A percentile compares a stretch with the other conserved stretches of the same genome.
Conservation (phyloP, 306 rosid genomes). For the Acmispon strigosus region DNA sequence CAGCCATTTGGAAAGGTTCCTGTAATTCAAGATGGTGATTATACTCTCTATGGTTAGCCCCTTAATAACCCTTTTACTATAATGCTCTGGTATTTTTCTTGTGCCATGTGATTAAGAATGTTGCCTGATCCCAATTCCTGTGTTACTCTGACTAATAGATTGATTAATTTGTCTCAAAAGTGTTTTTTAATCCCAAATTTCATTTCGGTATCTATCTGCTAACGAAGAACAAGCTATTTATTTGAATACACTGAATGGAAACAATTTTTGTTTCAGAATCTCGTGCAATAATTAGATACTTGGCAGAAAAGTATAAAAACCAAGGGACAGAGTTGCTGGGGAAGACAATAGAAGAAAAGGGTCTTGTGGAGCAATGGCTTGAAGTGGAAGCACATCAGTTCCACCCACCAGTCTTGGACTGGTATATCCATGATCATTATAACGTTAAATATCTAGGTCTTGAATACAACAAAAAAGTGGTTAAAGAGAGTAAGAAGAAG, state of each 20-base stretch:
- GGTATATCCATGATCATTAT: too few relatives aligned
- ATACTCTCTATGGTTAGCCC: conserved; percentile 27
- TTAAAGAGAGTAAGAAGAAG: conserved; percentile 32
- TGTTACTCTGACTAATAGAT: too few relatives aligned
- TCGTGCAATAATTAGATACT: conserved; percentile 43
- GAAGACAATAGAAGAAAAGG: conserved; percentile 36
- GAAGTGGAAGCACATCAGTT: conserved; percentile 46
- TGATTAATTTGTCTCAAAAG: too few relatives aligned
- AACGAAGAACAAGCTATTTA: background rate
- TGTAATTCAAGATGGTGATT: conserved; percentile 47
- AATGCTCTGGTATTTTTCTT: background rate
- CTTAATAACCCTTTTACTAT: background rate
- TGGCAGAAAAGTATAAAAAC: conserved; percentile 36
- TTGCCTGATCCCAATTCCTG: too few relatives aligned
- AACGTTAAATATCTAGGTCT: background rate
- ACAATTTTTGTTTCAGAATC: conserved; percentile 30
- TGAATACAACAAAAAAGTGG: background rate
- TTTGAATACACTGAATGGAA: background rate
- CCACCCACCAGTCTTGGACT: conserved; percentile 12
- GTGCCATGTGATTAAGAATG: background rate
- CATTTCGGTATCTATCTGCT: background rate
- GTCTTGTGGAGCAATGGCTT: conserved; percentile 52
- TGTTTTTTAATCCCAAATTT: background rate
- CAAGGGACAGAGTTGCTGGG: conserved; percentile 44
- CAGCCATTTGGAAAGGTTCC: conserved; percentile 53